Conservation (phyloP, 192 early-diverging fungal species). For the Coemansia umbellata region DNA sequence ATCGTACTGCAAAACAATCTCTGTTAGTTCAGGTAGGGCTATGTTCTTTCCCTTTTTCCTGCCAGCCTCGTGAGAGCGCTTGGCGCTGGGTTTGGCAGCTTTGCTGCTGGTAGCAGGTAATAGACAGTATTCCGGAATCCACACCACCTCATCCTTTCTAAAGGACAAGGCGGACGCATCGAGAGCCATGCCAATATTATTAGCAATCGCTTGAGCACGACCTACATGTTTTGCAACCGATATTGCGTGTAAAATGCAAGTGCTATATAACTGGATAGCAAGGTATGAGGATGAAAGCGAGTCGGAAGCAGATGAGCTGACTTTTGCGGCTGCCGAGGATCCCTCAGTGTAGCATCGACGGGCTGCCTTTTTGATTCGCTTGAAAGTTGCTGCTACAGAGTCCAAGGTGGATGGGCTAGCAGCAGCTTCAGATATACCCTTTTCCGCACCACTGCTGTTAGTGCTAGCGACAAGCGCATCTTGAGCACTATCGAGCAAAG, state of each 20-base stretch:
- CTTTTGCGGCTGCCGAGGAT: conserved; percentile 15
- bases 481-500: conserved; percentile 11
- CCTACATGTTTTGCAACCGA: conserved; percentile 3
- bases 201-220: conserved; percentile 17
- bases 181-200: conserved; percentile 1
- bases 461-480: background rate
- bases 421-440: background rate
- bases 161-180: background rate
- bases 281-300: conserved; percentile 26
- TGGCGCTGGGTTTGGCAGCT: background rate
- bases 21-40: conserved; percentile 2
- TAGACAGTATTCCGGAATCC: background rate
- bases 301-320: conserved; percentile 22
- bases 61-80: background rate
- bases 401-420: conserved; percentile 1
- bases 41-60: background rate
- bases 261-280: conserved; percentile 23
- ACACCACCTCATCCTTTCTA: background rate
- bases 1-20: conserved; percentile 26
- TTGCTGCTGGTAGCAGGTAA: background rate
- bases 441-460: background rate
- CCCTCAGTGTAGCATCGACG: conserved; percentile 19
- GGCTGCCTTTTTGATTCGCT: conserved; percentile 11
- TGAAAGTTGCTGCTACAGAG: background rate
- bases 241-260: conserved; percentile 13